A percentile compares a stretch with the other conserved stretches of the same genome.
These are phyloP conservation scores for Cymbidium sinense DNA, from an alignment of 106 monocot genomes.

Conservation along the genomic window DNA sequence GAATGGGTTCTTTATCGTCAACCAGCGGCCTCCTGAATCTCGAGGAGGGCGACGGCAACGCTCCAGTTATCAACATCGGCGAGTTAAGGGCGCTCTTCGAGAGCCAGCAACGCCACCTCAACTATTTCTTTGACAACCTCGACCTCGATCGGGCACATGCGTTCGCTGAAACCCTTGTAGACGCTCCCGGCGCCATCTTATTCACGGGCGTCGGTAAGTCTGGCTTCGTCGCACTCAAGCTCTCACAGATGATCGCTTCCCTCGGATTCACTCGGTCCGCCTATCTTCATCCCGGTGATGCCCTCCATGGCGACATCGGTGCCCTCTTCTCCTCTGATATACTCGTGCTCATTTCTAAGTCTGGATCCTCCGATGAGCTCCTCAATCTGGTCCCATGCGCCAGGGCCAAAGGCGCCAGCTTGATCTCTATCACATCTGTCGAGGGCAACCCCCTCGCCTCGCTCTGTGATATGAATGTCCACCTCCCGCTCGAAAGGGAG, in stretches of 20 bases:
- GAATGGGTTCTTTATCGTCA: neutral
- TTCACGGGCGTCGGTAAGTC: constrained; percentile 87
- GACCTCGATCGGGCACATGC: constrained; percentile 35
- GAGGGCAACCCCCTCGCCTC: constrained; percentile 34
- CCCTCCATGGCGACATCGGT: constrained; percentile 89
- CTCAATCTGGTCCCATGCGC: constrained; percentile 66
- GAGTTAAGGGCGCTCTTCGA: constrained; percentile 33
- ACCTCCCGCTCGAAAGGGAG: constrained; percentile 58
- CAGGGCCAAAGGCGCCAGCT: constrained; percentile 56
- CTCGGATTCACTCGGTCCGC: constrained; percentile 61
- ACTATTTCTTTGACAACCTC: constrained; percentile 76
- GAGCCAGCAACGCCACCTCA: constrained; percentile 44
- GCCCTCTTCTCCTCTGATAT: constrained; percentile 46
- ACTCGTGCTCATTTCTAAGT: constrained; percentile 77
- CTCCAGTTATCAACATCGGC: neutral
- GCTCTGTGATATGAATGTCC: constrained; percentile 54
- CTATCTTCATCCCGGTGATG: constrained; percentile 72
- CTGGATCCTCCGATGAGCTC: constrained; percentile 77
- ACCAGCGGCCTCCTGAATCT: neutral
- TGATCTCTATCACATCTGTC: constrained; percentile 65
- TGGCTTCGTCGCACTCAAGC: constrained; percentile 68
- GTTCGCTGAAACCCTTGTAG: constrained; percentile 55
- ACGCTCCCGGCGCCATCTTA: constrained; percentile 55
- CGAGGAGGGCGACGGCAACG: neutral
- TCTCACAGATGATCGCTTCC: constrained; percentile 69